Base-by-base conservation (phyloP, 495 filamentous ascomycete genomes). In the Neurospora tetrasperma region DNA sequence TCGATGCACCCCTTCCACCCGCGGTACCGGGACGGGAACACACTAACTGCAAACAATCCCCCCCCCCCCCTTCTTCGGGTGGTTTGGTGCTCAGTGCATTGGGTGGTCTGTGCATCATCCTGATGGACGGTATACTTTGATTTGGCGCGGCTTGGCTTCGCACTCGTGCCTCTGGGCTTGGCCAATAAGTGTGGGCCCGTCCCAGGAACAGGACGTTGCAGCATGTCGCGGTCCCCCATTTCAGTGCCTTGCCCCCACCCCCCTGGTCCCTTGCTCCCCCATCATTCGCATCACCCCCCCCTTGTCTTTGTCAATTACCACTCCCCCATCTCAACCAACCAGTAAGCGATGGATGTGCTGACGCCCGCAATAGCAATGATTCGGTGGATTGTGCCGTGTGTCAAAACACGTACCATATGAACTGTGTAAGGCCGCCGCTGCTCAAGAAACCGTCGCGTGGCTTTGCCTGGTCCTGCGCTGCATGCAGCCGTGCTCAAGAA, bases 341-440 rank as follows among this genome's bases (percentile, higher is more conserved):
- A 43, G 20, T 23, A 71, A 70, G 41, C 48, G 46, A 35, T 20
- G 71, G n/a, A 41, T 69, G 69, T 59, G 75, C 75, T 80, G 78
- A 83, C 83, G 78, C 80, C 73, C 69, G 73, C 73, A 69, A 72
- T 79, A 95, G 94, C 75, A 90, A 91, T 78, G 93, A 98, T 81
- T 98, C 96, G 38, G 96, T 99, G 41, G 95, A 98, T 76, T 99
- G 96, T 81, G 96, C 96, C 40, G 92, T 97, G 71, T 99, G 96
- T 81, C 88, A 89, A 76, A 89, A 94, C 77, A 98, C 95, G 10
- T 99, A 98, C 83, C 96, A 99, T 83, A 98, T 99, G 96, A 92
- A 92, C 78, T 99, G 96, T 79, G 96, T 99, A 68, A 92, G 91
- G 71, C 96, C 96, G 42, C 93, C 93, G 44, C 80, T 99, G 73